Base-by-base conservation (phyloP, 257 asterid genomes). In the Ocimum tenuiflorum region DNA sequence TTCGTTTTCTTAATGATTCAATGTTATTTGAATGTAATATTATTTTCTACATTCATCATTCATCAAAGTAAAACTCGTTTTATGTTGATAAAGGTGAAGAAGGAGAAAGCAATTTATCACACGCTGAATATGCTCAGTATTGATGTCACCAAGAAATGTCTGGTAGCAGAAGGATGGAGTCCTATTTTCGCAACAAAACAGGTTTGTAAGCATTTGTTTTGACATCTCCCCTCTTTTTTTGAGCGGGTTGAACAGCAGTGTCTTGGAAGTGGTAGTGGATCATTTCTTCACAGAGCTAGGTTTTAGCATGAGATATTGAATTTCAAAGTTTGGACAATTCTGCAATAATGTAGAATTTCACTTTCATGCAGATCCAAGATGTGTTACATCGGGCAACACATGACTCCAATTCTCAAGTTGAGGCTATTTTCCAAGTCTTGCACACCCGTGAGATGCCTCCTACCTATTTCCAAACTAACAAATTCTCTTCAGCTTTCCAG, bases 151-250 rank as follows among this genome's bases (percentile, higher is more conserved):
- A 90, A 85, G 86, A 94, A 90, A 86, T 90, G 99, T 73, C 92
- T 94, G 22, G 99, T 94, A 53, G 99, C 96, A 43, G 99, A 94
- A 83, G 99, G 99, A 24, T 94, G 99, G 97, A 88, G 97, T 82
- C 99, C 99, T 67, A 82, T 82, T 77, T 94, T 85, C 80, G 99
- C 99, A 14, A 73, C 91, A 35, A 82, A 86, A 71, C 86, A 94
- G 96, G 99, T 88, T 15, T 50, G 58, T 39, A 19, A 46, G n/a
- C 27, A 19, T 67, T 45, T 41, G 24, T 5, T 72, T 8, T 14
- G 33, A 22, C 20, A 19, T 65, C 29, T 11, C 24, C 4, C 39
- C 22, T 18, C 5, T n/a, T n/a, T n/a, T n/a, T n/a, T n/a, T n/a
- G n/a, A n/a, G n/a, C n/a, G n/a, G n/a, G n/a, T n/a, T 15, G 45